Conservation (phyloP, 306 rosid genomes). For the Quercus bicolor region DNA sequence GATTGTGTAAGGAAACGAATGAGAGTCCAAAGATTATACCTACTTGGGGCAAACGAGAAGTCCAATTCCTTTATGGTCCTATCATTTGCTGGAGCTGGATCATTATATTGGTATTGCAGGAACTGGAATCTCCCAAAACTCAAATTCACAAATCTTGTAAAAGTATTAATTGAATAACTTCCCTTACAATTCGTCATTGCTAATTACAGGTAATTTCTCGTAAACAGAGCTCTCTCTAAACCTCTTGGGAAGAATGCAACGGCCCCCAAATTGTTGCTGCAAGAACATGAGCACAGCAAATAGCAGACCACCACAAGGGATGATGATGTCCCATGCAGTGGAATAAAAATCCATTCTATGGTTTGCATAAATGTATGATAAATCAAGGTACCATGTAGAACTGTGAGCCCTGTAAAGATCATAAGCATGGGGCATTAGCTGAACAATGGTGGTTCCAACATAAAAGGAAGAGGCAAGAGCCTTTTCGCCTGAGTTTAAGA, state of each 20-base stretch:
- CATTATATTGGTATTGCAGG: too few species aligned
- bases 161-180: not conserved
- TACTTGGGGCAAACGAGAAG: too few species aligned
- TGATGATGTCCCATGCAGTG: constrained; percentile 81
- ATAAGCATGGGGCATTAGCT: constrained; percentile 80
- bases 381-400: constrained; percentile 51
- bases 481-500: constrained; percentile 47
- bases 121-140: constrained; percentile 1
- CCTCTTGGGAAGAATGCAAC: constrained; percentile 63
- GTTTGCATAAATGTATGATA: constrained; percentile 67
- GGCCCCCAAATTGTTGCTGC: constrained; percentile 86
- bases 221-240: constrained; percentile 44
- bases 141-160: not conserved
- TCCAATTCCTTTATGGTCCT: too few species aligned
- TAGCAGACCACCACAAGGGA: constrained; percentile 50
- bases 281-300: constrained; percentile 57
- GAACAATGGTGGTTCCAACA: constrained; percentile 65
- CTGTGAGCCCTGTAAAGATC: constrained; percentile 76
- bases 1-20: too few species aligned
- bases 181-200: constrained; percentile 66
- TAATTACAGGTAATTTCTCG: constrained; percentile 68
- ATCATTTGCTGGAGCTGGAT: too few species aligned
- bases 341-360: constrained; percentile 73
- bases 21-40: too few species aligned
- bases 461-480: constrained; percentile 51